Percentiles rank a stretch among this genome's conserved stretches.
These are phyloP conservation scores for Penicillium nucicola DNA, from an alignment of 495 filamentous ascomycete genomes.

Conservation along the genomic window DNA sequence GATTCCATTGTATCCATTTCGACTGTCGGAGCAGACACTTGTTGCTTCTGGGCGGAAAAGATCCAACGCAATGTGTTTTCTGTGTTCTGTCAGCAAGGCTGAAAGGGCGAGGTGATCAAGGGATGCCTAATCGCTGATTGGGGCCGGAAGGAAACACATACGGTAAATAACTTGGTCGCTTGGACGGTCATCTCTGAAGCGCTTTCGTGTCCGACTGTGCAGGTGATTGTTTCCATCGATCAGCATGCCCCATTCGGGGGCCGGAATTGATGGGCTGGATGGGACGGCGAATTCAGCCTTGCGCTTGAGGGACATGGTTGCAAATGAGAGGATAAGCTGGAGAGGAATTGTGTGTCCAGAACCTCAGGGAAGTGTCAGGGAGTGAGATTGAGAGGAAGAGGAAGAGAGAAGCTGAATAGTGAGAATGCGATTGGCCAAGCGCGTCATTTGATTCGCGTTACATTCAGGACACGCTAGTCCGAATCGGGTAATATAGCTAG, in stretches of 20 bases:
- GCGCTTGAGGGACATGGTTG: slow-evolving; percentile 48
- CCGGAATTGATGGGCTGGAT: slow-evolving; percentile 29
- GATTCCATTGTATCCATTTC: slow-evolving; percentile 28
- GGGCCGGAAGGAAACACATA: slow-evolving; percentile 16
- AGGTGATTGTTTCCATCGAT: slow-evolving; percentile 38
- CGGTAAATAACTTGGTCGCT: slow-evolving; percentile 45
- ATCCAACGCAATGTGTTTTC: slow-evolving; percentile 48
- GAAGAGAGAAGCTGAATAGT: slow-evolving; percentile 10
- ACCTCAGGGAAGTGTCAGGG: neutral
- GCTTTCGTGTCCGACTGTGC: slow-evolving; percentile 50
- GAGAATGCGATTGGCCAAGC: slow-evolving; percentile 15
- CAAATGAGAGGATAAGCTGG: too few species aligned
- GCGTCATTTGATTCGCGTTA: slow-evolving; percentile 23
- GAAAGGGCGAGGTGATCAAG: neutral
- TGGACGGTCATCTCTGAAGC: slow-evolving; percentile 49
- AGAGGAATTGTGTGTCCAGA: too few species aligned
- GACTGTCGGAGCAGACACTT: slow-evolving; percentile 7
- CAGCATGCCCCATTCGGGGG: slow-evolving; percentile 22
- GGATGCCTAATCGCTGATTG: neutral
- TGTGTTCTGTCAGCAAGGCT: slow-evolving; percentile 21
- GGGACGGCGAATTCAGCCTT: slow-evolving; percentile 43
- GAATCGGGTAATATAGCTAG: slow-evolving; percentile 16
- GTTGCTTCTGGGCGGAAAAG: slow-evolving; percentile 40
- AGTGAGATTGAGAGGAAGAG: slow-evolving; percentile 6
- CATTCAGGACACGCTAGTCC: slow-evolving; percentile 21